These are phyloP conservation scores for Rhipidocladum racemiflorum DNA, from an alignment of 176 grass and related monocot genomes.

Conservation along the genomic window DNA sequence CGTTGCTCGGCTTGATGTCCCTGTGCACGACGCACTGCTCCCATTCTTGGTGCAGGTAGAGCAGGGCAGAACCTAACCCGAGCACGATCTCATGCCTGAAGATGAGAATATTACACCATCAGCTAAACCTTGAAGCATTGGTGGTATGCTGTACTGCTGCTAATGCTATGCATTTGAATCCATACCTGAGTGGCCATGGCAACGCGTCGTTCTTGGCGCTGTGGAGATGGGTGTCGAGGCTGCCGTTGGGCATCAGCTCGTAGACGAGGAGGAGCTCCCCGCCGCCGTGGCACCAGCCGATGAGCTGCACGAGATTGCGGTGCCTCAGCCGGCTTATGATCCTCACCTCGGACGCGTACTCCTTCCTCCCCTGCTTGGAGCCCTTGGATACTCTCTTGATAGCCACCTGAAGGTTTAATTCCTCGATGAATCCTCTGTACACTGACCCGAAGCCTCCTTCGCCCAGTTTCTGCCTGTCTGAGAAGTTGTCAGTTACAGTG, in stretches of 20 bases:
- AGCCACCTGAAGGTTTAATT: too few relatives aligned
- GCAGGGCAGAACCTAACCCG: neutral
- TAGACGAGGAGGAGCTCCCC: conserved; percentile 46
- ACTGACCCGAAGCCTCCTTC: too few relatives aligned
- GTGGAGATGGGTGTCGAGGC: conserved; percentile 41
- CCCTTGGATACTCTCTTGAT: too few relatives aligned
- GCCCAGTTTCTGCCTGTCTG: too few relatives aligned
- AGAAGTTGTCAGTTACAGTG: too few relatives aligned
- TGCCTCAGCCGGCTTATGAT: conserved; percentile 55
- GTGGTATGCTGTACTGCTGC: neutral
- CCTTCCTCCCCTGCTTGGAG: too few relatives aligned
- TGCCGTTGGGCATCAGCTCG: conserved; percentile 57
- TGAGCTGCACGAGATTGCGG: conserved; percentile 59
- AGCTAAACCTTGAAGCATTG: neutral
- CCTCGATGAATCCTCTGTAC: too few relatives aligned
- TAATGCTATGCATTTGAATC: too few relatives aligned
- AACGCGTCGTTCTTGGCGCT: neutral
- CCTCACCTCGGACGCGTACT: too few relatives aligned
- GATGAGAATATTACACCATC: neutral
- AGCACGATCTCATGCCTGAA: conserved; percentile 32
- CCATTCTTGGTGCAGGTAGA: conserved; percentile 39
- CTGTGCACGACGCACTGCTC: conserved; percentile 37
- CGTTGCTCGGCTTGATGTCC: conserved; percentile 44
- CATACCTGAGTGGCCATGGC: too few relatives aligned
- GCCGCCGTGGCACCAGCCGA: conserved; percentile 64